These are phyloP conservation scores for Croton setiger DNA, from an alignment of 441 rosid species.

Conservation along the genomic window DNA sequence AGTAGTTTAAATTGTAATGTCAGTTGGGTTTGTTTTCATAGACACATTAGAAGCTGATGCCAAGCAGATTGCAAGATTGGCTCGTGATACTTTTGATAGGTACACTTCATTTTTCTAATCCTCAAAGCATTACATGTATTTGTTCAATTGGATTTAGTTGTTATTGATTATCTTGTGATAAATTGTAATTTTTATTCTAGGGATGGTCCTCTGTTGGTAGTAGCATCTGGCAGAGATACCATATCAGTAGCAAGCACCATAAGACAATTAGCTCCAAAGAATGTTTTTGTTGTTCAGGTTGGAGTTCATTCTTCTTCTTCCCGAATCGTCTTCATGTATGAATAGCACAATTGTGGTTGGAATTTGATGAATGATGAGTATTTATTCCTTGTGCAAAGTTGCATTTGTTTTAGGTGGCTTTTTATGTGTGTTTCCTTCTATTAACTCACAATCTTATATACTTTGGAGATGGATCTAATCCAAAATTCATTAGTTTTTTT, in stretches of 20 bases:
- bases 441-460: no score
- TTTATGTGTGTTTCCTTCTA: background rate
- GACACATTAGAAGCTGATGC: constrained; percentile 70
- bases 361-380: background rate
- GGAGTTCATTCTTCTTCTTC: constrained; percentile 10
- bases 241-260: constrained; percentile 69
- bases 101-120: constrained; percentile 22
- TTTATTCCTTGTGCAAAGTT: background rate
- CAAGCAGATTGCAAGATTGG: constrained; percentile 66
- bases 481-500: background rate
- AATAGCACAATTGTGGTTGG: background rate
- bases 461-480: background rate
- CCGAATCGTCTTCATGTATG: background rate
- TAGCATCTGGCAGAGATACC: constrained; percentile 91
- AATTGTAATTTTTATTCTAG: constrained; percentile 30
- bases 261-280: constrained; percentile 71
- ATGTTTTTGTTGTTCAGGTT: constrained; percentile 90
- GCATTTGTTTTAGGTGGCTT: background rate
- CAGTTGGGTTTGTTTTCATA: background rate
- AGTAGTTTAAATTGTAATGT: background rate
- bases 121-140: background rate
- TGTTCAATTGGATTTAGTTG: background rate
- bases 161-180: background rate
- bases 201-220: constrained; percentile 84
- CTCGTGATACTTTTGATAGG: constrained; percentile 67